phyloP scores from a whole-genome alignment of 495 filamentous ascomycete species.

The Gamarada debralockiae region DNA sequence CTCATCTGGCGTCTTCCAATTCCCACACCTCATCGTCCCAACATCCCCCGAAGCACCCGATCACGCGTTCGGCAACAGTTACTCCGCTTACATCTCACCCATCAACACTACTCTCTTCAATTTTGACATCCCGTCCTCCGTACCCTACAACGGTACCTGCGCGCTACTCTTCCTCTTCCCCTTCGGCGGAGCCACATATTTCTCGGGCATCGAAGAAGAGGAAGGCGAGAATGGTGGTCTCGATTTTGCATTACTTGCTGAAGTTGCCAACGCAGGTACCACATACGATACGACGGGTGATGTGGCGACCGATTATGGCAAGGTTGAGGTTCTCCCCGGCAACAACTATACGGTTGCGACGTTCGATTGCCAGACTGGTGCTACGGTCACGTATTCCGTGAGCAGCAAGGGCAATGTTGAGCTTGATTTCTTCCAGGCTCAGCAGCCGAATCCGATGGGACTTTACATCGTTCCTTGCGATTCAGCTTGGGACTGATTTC shows the following conservation, averaged over 20 bases:
- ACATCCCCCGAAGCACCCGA: conserved; percentile 53
- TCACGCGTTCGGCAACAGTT: conserved; percentile 46
- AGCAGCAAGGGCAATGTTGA: conserved; percentile 41
- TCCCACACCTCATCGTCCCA: conserved; percentile 64
- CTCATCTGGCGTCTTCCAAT: conserved; percentile 44
- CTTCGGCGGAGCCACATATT: conserved; percentile 32
- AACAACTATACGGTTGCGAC: conserved; percentile 51
- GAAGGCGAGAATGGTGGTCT: conserved; percentile 38
- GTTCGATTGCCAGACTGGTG: conserved; percentile 53
- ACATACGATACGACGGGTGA: conserved; percentile 47
- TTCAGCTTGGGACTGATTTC: neutral
- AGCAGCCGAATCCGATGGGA: conserved; percentile 57
- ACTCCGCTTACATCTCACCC: conserved; percentile 49
- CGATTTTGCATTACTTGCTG: conserved; percentile 44
- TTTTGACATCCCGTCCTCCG: conserved; percentile 55
- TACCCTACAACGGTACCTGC: conserved; percentile 51
- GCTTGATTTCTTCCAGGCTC: conserved; percentile 64
- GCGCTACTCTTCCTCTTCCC: conserved; percentile 60
- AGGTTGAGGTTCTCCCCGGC: conserved; percentile 47
- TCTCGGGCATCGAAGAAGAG: conserved; percentile 43
- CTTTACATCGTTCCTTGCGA: conserved; percentile 50
- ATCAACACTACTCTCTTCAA: conserved; percentile 62
- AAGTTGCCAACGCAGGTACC: conserved; percentile 37
- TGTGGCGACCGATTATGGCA: conserved; percentile 41
- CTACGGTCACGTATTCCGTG: conserved; percentile 47